Conservation (phyloP, 176 grass and related monocot genomes). For the Oryza coarctata region DNA sequence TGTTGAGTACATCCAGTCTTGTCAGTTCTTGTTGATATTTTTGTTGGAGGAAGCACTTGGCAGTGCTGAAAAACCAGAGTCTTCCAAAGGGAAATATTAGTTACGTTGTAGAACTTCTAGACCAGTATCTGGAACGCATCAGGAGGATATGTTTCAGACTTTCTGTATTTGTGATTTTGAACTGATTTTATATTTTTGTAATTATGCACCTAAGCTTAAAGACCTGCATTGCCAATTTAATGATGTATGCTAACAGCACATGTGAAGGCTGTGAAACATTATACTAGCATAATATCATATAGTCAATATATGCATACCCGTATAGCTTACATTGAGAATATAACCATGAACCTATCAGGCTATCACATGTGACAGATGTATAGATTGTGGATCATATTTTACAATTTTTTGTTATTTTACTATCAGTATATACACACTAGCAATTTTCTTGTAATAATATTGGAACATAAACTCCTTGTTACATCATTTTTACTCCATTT, state of each 20-base stretch:
- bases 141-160: background rate
- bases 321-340: background rate
- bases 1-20: background rate
- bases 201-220: background rate
- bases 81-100: background rate
- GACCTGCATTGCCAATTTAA: background rate
- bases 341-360: background rate
- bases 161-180: constrained; percentile 6
- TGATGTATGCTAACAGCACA: background rate
- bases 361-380: constrained; percentile 1
- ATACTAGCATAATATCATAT: background rate
- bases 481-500: constrained; percentile 2
- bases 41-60: background rate
- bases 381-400: constrained; percentile 1
- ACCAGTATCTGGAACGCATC: background rate
- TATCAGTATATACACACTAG: background rate
- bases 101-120: background rate
- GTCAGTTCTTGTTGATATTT: constrained; percentile 16
- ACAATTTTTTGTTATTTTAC: background rate
- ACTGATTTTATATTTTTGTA: constrained; percentile 2
- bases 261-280: background rate
- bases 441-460: constrained; percentile 12
- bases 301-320: background rate
- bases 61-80: constrained; percentile 27
- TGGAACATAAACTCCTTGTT: background rate